These are phyloP conservation scores for Picea sitchensis DNA, from an alignment of 75 land plant species.

Conservation along the genomic window DNA sequence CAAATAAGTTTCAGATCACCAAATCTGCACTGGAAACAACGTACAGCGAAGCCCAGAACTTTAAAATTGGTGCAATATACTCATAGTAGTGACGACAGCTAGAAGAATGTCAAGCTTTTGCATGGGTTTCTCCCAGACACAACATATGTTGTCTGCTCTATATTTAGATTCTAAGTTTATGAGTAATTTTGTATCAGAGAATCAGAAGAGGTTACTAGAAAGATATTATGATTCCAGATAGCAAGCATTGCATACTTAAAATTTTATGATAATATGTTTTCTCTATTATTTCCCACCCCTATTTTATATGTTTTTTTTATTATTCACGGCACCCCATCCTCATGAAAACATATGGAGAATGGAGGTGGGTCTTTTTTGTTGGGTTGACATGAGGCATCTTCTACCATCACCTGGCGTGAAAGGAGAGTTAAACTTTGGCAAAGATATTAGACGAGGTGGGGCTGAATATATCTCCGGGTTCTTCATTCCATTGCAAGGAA, in stretches of 20 bases:
- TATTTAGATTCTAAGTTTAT: slow-evolving; percentile 39
- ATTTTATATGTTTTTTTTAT: too few species aligned
- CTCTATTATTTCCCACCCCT: too few species aligned
- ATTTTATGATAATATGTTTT: too few species aligned
- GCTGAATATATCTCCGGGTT: slow-evolving; percentile 26
- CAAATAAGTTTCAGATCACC: slow-evolving; percentile 50
- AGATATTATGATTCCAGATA: slow-evolving; percentile 12
- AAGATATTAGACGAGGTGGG: slow-evolving; percentile 30
- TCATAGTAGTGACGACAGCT: slow-evolving; percentile 4
- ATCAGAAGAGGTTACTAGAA: slow-evolving; percentile 29
- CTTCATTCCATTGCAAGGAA: slow-evolving; percentile 37
- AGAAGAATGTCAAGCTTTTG: slow-evolving; percentile 48
- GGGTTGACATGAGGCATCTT: slow-evolving; percentile 36
- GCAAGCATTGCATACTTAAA: slow-evolving; percentile 10
- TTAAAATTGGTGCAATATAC: slow-evolving; percentile 54
- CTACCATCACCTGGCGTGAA: slow-evolving; percentile 14
- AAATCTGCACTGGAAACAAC: slow-evolving; percentile 40
- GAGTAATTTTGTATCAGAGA: slow-evolving; percentile 23
- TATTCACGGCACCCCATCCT: too few species aligned
- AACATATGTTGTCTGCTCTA: slow-evolving; percentile 29
- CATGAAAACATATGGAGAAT: slow-evolving; percentile 1
- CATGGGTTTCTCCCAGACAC: slow-evolving; percentile 42
- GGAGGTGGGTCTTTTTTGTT: slow-evolving; percentile 47
- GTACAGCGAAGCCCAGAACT: slow-evolving; percentile 26
- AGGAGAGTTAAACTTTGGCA: slow-evolving; percentile 46